Conservation (phyloP, 345 rosid genomes). For the Eucalyptus polyanthemos region DNA sequence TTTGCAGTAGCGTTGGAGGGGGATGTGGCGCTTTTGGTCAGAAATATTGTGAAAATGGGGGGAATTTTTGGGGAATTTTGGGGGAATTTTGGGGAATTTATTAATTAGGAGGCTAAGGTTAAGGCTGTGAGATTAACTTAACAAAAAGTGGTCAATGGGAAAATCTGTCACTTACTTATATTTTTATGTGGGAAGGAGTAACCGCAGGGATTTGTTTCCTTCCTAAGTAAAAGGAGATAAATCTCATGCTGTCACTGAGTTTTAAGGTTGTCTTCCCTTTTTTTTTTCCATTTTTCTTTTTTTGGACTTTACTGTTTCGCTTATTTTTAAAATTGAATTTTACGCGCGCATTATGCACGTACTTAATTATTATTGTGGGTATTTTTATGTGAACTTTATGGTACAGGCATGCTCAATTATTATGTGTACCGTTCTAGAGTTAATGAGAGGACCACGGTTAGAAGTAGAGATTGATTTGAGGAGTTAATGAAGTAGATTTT, state of each 20-base stretch:
- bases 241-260: background rate
- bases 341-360: background rate
- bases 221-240: background rate
- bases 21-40: background rate
- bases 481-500: background rate
- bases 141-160: background rate
- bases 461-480: background rate
- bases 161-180: background rate
- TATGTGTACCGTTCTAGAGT: background rate
- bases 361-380: background rate
- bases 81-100: background rate
- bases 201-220: background rate
- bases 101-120: background rate
- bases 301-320: background rate
- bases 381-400: background rate
- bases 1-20: background rate
- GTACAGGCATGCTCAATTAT: background rate
- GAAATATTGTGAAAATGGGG: background rate
- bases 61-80: background rate
- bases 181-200: background rate
- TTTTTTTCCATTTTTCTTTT: background rate
- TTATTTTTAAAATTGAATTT: background rate
- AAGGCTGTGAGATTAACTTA: background rate
- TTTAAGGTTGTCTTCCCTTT: background rate
- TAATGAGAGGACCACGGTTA: background rate